A percentile compares a stretch with the other conserved stretches of the same genome.
Conservation (phyloP, 805 yeast genomes). For the Starmerella gropengiesseri region DNA sequence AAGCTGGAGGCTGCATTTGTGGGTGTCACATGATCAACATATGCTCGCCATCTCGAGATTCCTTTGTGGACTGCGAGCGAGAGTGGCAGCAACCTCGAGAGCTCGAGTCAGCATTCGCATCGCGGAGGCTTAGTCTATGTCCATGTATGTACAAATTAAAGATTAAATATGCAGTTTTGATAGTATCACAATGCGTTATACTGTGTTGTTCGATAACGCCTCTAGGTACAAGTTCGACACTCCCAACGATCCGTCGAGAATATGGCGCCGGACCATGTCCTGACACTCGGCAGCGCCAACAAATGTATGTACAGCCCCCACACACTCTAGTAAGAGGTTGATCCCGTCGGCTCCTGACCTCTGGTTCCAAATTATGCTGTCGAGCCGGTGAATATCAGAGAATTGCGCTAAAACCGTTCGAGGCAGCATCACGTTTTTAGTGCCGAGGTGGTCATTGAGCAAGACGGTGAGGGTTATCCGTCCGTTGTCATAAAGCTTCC, state of each 20-base stretch:
- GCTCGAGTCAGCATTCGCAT: too few relatives aligned
- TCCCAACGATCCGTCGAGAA: conserved; percentile 17
- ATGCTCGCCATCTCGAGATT: too few relatives aligned
- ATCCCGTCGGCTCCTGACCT: not conserved
- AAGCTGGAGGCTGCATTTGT: too few relatives aligned
- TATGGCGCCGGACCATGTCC: conserved; percentile 8
- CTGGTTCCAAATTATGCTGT: conserved; percentile 3
- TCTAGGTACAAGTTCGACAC: conserved; percentile 18
- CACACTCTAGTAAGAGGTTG: conserved; percentile 3
- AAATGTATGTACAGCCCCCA: conserved; percentile 16
- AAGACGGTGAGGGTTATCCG: conserved; percentile 11
- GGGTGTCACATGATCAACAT: too few relatives aligned
- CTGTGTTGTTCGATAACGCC: conserved; percentile 10
- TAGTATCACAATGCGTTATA: not conserved
- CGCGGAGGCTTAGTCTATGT: too few relatives aligned
- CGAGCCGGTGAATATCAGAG: conserved; percentile 8
- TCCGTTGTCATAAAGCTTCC: conserved; percentile 13
- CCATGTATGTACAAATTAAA: not conserved
- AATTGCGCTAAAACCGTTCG: conserved; percentile 11
- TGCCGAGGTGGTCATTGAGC: conserved; percentile 22
- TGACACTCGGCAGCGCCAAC: conserved; percentile 11
- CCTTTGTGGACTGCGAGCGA: too few relatives aligned
- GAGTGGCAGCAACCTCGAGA: too few relatives aligned
- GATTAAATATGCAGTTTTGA: too few relatives aligned
- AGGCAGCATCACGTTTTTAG: conserved; percentile 19